A percentile compares a stretch with the other conserved stretches of the same genome.
phyloP scores from a whole-genome alignment of 2,329 filamentous ascomycete genomes.

The Penicillium sp. region DNA sequence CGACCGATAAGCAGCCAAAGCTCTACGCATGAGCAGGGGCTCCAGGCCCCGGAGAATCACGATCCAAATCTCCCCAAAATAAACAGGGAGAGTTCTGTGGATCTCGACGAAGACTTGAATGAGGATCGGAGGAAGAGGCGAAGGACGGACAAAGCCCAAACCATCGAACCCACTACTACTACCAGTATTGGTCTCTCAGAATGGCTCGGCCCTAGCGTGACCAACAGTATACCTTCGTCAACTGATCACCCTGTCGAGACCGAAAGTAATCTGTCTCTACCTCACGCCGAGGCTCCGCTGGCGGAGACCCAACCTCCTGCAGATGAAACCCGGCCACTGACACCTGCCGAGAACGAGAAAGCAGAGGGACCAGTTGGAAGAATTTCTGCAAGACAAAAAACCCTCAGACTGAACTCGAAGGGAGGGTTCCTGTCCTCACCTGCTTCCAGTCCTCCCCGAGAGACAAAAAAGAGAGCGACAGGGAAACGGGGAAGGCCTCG shows the following conservation, averaged over 20 bases:
- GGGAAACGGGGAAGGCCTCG: conserved; percentile 39
- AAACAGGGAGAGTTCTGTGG: neutral
- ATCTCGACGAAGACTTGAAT: conserved; percentile 35
- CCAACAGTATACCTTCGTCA: too few species aligned
- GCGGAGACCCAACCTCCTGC: neutral
- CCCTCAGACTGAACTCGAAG: conserved; percentile 44
- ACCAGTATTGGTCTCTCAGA: conserved; percentile 15
- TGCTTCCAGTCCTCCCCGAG: conserved; percentile 19
- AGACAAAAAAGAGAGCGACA: conserved; percentile 15
- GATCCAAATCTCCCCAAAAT: neutral
- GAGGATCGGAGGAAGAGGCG: conserved; percentile 37
- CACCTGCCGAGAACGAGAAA: neutral
- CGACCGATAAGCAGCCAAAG: neutral
- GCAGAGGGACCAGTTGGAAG: neutral
- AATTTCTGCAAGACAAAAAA: conserved; percentile 51
- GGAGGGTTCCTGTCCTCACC: conserved; percentile 47
- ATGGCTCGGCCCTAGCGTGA: conserved; percentile 13
- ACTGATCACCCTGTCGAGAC: neutral
- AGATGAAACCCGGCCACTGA: neutral
- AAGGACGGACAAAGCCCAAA: conserved; percentile 29
- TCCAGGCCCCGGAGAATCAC: neutral
- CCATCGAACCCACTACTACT: conserved; percentile 5
- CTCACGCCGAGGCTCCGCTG: conserved; percentile 2
- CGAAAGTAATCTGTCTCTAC: neutral
- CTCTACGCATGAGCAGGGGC: neutral